Conservation (phyloP, 495 filamentous ascomycete species). For the Aspergillus funiculosus region DNA sequence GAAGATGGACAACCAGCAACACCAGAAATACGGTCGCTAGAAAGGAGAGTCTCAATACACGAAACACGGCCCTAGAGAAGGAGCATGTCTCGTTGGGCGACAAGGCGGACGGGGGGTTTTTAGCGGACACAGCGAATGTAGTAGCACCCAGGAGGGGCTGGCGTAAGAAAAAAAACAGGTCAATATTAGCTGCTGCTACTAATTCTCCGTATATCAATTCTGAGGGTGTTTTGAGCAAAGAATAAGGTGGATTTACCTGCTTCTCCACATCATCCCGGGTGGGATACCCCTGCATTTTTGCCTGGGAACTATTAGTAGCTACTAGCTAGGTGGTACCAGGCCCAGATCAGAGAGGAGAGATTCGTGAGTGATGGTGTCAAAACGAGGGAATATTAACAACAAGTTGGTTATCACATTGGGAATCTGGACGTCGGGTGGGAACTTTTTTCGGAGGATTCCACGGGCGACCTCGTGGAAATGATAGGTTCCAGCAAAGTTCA, state of each 20-base stretch:
- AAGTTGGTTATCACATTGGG: too few species aligned
- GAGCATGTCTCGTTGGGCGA: not conserved
- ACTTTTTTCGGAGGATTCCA: too few species aligned
- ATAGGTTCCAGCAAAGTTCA: not conserved
- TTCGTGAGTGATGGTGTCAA: too few species aligned
- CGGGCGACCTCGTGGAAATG: too few species aligned
- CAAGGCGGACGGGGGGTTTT: not conserved
- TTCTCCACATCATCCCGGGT: conserved; percentile 35
- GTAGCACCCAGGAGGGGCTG: conserved; percentile 1
- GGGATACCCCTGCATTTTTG: conserved; percentile 12
- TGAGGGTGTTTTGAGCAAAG: not conserved
- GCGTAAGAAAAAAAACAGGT: conserved; percentile 8
- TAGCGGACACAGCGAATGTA: too few species aligned
- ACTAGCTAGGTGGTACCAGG: too few species aligned
- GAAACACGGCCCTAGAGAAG: conserved; percentile 9
- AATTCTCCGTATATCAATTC: too few species aligned
- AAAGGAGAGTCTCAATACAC: conserved; percentile 16
- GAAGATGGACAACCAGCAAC: conserved; percentile 22
- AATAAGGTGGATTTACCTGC: conserved; percentile 23
- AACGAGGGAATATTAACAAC: too few species aligned
- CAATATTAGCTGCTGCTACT: too few species aligned
- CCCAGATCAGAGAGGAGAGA: conserved; percentile 1
- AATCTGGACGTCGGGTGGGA: too few species aligned
- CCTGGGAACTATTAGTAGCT: not conserved
- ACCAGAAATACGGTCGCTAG: conserved; percentile 20